Evolutionary conservation across 441 rosid genomes (phyloP), one percentile per base, ranked within the genome.

Genomic region (Adansonia gregorii): DNA sequence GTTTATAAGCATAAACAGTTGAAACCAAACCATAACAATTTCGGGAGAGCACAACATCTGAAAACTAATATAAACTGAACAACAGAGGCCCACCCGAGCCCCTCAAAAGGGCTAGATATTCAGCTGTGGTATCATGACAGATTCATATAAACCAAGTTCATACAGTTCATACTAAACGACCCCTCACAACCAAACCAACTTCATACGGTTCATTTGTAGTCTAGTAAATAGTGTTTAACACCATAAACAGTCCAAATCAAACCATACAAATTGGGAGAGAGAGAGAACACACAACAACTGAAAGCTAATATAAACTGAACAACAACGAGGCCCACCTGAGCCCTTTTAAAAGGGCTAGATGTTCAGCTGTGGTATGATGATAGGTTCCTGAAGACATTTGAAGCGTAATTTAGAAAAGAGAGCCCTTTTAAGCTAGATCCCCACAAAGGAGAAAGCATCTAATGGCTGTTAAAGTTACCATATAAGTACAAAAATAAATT

Each of bases 361-460:
- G 15, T 43, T 41, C 35, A 24, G 24, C 35, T 78, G 27, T n/a
- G 15, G 24, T n/a, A 64, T 19, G 1, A 1, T 5, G 7, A 49
- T 31, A 31, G 27, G n/a, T 58, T 27, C 22, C 45, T 20, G 58
- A 27, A 31, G 54, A 17, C 17, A 67, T 4, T 67, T 45, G 55
- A 10, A 67, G 35, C 10, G 31, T 41, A 66, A 65, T 66, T 66
- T 58, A 41, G 11, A 66, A 66, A 66, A 59, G 66, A 56, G n/a
- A 0, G 0, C 35, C 48, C 24, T 19, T 48, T 24, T 65, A 2
- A 5, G 35, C 67, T 14, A 31, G 67, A 12, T 20, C 49, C n/a
- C 54, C 31, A 60, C 4, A 2, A 14, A 27, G 46, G 14, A 51
- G 68, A 70, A 27, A 51, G 12, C 43, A 22, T 70, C 49, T 35